Evolutionary conservation across 2,329 filamentous ascomycete species (phyloP).

Genomic region (Teratosphaeria gauchensis): DNA sequence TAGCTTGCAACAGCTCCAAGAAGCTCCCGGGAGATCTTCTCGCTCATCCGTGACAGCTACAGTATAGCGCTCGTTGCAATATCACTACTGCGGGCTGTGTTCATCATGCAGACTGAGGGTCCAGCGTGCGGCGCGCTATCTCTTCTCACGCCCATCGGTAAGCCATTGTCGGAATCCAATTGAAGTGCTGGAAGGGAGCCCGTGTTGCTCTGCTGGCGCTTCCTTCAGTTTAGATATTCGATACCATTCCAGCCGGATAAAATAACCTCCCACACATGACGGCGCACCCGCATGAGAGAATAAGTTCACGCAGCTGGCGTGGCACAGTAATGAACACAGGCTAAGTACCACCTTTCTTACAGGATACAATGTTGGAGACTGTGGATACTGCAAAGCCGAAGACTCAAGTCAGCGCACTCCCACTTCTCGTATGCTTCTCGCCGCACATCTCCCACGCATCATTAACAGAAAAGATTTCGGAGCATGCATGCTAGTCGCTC

Average conservation of each 20-base stretch:
- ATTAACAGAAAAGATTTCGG: not conserved
- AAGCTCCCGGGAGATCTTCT: not conserved
- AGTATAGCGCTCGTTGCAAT: not conserved
- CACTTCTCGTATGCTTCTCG: slow-evolving; percentile 36
- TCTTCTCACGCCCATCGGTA: slow-evolving; percentile 25
- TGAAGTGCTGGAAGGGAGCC: slow-evolving; percentile 6
- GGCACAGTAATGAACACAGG: slow-evolving; percentile 6
- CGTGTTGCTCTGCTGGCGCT: slow-evolving; percentile 8
- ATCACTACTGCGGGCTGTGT: not conserved
- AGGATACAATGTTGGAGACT: slow-evolving; percentile 41
- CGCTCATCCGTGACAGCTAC: not conserved
- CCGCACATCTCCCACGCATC: not conserved
- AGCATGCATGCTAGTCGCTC: not conserved
- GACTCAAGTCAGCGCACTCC: slow-evolving; percentile 38
- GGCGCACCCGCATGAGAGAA: not conserved
- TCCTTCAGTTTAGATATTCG: not conserved
- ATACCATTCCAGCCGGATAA: not conserved
- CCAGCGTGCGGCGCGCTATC: slow-evolving; percentile 12
- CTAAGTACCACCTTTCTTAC: slow-evolving; percentile 12
- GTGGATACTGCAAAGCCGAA: slow-evolving; percentile 42
- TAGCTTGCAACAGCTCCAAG: not conserved
- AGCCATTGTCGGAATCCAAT: slow-evolving; percentile 13
- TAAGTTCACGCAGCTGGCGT: not conserved
- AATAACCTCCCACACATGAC: not conserved
- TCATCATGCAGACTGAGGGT: slow-evolving; percentile 12